Base-by-base conservation (phyloP, 805 yeast genomes). In the Saccharomycopsis vini region DNA sequence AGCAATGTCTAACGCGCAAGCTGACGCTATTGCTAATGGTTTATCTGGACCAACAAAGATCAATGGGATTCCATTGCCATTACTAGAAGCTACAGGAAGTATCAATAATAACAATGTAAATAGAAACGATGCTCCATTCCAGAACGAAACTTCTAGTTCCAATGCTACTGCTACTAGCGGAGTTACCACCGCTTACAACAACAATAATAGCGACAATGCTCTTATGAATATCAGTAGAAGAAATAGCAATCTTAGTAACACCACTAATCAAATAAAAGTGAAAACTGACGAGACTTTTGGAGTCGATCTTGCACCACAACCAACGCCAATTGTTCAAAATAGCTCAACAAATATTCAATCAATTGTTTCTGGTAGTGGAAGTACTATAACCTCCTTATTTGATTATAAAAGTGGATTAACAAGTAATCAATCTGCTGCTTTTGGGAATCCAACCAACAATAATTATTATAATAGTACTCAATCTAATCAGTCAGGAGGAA, bases 81-180 rank as follows among this genome's bases (percentile, higher is more conserved):
- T 84, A 85, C 67, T 84, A 26, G 88, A 81, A 44, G 86, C 88
- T 7, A 84, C 90, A 0, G 95, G 95, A 3, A 78, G 86, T 48
- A 68, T 78, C 9, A 64, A 57, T 21, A 21, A n/a, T 26, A 26
- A 12, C 29, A 7, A 7, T 26, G 7, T 26, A 26, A 9, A 9
- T 9, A 26, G 29, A 7, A 33, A 18, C 12, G 36, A 6, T 6
- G n/a, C 22, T 13, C 36, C 36, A 33, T n/a, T 30, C 6, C 6
- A 6, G 12, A n/a, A 16, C 5, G n/a, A n/a, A 30, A 30, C 33
- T 30, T 7, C 6, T 24, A 7, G 10, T 7, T 24, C 28, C 10
- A 24, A 6, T 10, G 10, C 6, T 24, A 24, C 10, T 24, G 28
- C 28, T 7, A 24, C 6, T 10, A 7, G 6, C 10, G 10, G 10